phyloP scores from a whole-genome alignment of 2,329 filamentous ascomycete genomes.

The Ophiostoma pallidulum region DNA sequence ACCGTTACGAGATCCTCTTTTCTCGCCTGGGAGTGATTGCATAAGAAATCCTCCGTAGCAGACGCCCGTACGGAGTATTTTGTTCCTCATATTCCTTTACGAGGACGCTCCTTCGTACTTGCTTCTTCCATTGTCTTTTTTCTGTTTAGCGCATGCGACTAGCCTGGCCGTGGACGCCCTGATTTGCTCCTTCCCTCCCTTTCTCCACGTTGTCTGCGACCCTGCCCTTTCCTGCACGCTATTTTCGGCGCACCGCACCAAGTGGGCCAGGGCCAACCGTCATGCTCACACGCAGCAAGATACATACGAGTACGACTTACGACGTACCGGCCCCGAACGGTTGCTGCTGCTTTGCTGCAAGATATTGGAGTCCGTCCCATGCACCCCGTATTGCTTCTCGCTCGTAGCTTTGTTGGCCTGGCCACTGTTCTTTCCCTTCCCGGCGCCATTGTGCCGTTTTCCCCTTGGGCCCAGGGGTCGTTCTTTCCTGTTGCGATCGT shows the following conservation, averaged over 20 bases:
- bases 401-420: background rate
- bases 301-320: background rate
- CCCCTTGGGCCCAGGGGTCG: conserved; percentile 3
- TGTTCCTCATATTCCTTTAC: too few relatives aligned
- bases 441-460: conserved; percentile 1
- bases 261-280: conserved; percentile 7
- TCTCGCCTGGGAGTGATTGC: too few relatives aligned
- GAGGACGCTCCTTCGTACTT: too few relatives aligned
- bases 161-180: too few relatives aligned
- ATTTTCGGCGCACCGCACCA: conserved; percentile 7
- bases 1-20: too few relatives aligned
- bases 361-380: background rate
- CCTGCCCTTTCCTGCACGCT: background rate
- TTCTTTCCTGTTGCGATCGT: conserved; percentile 13
- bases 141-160: too few relatives aligned
- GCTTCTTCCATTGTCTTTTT: too few relatives aligned
- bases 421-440: background rate
- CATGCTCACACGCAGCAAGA: background rate
- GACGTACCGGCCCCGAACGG: too few relatives aligned
- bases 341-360: background rate
- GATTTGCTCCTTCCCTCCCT: too few relatives aligned
- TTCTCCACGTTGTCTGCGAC: too few relatives aligned
- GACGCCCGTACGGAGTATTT: too few relatives aligned
- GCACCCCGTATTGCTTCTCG: conserved; percentile 7
- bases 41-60: too few relatives aligned